Conservation (phyloP, 1,139 yeast genomes). For the Lodderomyces jiufengensis region DNA sequence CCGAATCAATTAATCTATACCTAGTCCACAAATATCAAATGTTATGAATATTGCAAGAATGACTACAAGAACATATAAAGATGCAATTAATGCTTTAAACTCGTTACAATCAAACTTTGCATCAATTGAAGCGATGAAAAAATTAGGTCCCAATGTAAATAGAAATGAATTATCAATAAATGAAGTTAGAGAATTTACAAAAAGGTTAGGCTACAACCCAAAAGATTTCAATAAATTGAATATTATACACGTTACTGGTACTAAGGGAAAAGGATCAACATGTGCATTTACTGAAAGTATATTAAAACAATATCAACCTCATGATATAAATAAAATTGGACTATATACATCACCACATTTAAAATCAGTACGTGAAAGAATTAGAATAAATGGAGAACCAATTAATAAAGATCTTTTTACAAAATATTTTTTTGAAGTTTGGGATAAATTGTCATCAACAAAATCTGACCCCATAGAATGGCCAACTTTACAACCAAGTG, state of each 20-base stretch:
- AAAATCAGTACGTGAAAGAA: slow-evolving; percentile 88
- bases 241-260: slow-evolving; percentile 90
- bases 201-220: slow-evolving; percentile 78
- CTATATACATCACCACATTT: slow-evolving; percentile 94
- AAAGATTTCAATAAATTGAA: slow-evolving; percentile 70
- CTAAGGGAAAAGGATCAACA: slow-evolving; percentile 98
- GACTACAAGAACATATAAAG: slow-evolving; percentile 41
- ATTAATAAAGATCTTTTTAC: slow-evolving; percentile 77
- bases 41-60: slow-evolving; percentile 9
- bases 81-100: slow-evolving; percentile 82
- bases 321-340: slow-evolving; percentile 60
- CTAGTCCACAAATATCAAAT: background rate
- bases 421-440: slow-evolving; percentile 86
- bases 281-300: slow-evolving; percentile 92
- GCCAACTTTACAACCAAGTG: slow-evolving; percentile 66
- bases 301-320: slow-evolving; percentile 51
- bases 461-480: slow-evolving; percentile 52
- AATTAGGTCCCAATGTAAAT: slow-evolving; percentile 58
- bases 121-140: slow-evolving; percentile 75
- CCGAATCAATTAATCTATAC: slow-evolving; percentile 1
- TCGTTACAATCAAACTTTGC: slow-evolving; percentile 89
- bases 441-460: slow-evolving; percentile 72
- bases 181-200: slow-evolving; percentile 89
- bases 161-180: slow-evolving; percentile 70
- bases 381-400: slow-evolving; percentile 83